Evolutionary conservation across 2,329 filamentous ascomycete genomes (phyloP).

Genomic region (Fusarium decemcellulare): DNA sequence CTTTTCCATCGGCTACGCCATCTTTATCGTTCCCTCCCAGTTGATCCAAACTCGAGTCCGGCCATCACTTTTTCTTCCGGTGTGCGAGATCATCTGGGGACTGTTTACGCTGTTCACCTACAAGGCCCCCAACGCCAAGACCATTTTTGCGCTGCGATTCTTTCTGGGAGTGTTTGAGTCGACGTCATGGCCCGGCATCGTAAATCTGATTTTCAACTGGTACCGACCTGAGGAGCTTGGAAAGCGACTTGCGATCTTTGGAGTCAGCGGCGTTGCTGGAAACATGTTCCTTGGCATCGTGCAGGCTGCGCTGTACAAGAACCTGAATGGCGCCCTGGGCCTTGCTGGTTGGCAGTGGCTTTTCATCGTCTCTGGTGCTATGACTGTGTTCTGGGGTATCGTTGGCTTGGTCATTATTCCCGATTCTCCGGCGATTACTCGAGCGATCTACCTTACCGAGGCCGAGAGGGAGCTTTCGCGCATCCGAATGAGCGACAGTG

Average conservation of each 20-base stretch:
- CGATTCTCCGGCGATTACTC: constrained; percentile 38
- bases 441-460: constrained; percentile 31
- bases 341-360: constrained; percentile 45
- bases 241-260: constrained; percentile 43
- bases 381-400: constrained; percentile 42
- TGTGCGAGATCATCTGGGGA: constrained; percentile 42
- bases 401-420: constrained; percentile 39
- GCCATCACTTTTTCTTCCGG: constrained; percentile 37
- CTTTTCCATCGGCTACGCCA: constrained; percentile 42
- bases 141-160: constrained; percentile 33
- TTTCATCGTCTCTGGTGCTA: constrained; percentile 37
- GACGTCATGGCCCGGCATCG: constrained; percentile 42
- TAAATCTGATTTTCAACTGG: constrained; percentile 43
- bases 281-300: constrained; percentile 45
- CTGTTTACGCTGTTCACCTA: constrained; percentile 38
- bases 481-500: constrained; percentile 34
- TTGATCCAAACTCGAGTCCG: constrained; percentile 41
- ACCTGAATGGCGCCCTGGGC: constrained; percentile 35
- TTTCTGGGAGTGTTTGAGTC: constrained; percentile 43
- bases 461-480: constrained; percentile 29
- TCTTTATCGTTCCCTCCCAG: constrained; percentile 42
- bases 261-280: constrained; percentile 42
- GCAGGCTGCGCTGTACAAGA: constrained; percentile 38
- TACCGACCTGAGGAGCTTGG: constrained; percentile 37
- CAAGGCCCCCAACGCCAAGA: constrained; percentile 35